Percentiles rank a stretch among this genome's conserved stretches.
Evolutionary conservation across 2,329 filamentous ascomycete species (phyloP).

Genomic region (Mariannaea elegans): DNA sequence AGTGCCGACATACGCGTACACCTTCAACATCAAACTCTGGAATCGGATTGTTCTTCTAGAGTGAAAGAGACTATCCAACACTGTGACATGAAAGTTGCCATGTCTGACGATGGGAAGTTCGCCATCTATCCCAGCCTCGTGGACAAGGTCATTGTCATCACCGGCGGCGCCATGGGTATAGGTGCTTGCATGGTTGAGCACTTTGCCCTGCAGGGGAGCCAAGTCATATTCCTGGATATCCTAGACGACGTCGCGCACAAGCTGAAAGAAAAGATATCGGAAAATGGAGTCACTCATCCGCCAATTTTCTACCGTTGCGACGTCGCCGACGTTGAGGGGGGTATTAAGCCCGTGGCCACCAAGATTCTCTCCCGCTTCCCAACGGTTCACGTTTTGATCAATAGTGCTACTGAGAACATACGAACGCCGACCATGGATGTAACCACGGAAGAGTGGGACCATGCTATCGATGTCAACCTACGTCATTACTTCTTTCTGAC

Average conservation of each 20-base stretch:
- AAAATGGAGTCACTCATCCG: constrained; percentile 13
- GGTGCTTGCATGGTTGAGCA: constrained; percentile 54
- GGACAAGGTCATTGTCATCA: constrained; percentile 53
- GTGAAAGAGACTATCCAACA: too few species aligned
- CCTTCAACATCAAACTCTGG: too few species aligned
- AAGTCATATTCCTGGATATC: constrained; percentile 56
- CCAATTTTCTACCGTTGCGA: constrained; percentile 55
- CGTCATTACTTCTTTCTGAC: constrained; percentile 70
- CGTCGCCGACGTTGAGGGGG: constrained; percentile 46
- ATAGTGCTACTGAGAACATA: constrained; percentile 73
- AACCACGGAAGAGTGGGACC: constrained; percentile 53
- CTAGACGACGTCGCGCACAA: constrained; percentile 36
- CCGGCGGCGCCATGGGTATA: constrained; percentile 58
- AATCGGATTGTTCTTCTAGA: too few species aligned
- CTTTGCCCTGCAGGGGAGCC: constrained; percentile 55
- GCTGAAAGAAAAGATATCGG: constrained; percentile 38
- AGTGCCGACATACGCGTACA: too few species aligned
- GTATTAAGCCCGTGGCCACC: constrained; percentile 45
- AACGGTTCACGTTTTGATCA: constrained; percentile 79
- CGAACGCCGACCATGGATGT: constrained; percentile 45
- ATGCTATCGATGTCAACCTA: constrained; percentile 54
- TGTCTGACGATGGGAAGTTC: neutral
- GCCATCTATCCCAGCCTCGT: constrained; percentile 54
- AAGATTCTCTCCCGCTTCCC: constrained; percentile 41
- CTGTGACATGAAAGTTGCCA: too few species aligned